These are phyloP conservation scores for Suhomyces choctaworum DNA, from an alignment of 1,139 yeast genomes.

Conservation along the genomic window DNA sequence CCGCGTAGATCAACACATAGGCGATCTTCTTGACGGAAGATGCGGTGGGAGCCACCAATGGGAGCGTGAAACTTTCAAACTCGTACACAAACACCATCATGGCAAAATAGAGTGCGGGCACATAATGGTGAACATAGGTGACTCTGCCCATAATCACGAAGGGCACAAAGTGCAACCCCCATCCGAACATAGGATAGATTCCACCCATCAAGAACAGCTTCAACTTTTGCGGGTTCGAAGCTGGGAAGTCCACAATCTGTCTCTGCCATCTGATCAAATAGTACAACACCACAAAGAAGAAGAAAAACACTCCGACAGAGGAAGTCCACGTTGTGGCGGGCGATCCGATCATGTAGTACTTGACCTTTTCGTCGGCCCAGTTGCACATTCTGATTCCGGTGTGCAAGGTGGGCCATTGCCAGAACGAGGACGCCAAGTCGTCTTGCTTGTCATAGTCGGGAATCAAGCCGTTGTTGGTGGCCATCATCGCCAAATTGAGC, in stretches of 20 bases:
- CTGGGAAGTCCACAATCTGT: conserved; percentile 71
- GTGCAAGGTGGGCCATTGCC: conserved; percentile 98
- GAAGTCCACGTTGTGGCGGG: conserved; percentile 97
- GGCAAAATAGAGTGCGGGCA: conserved; percentile 96
- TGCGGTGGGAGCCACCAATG: conserved; percentile 35
- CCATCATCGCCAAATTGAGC: conserved; percentile 97
- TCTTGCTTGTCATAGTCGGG: conserved; percentile 93
- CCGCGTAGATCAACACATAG: conserved; percentile 35
- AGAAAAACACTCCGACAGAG: conserved; percentile 62
- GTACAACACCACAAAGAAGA: conserved; percentile 55
- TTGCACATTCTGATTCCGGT: conserved; percentile 95
- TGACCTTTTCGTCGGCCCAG: conserved; percentile 80
- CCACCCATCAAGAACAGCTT: conserved; percentile 69
- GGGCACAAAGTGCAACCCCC: conserved; percentile 92
- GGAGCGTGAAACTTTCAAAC: conserved; percentile 60
- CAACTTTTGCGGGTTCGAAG: conserved; percentile 29
- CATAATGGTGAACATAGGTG: conserved; percentile 93
- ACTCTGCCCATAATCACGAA: conserved; percentile 96
- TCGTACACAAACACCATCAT: conserved; percentile 77
- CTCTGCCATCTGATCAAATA: conserved; percentile 91
- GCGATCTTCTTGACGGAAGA: conserved; percentile 23
- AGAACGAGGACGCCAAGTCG: conserved; percentile 84
- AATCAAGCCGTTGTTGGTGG: conserved; percentile 92
- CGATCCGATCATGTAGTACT: conserved; percentile 88
- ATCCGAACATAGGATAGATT: conserved; percentile 86